A percentile compares a stretch with the other conserved stretches of the same genome.
Conservation (phyloP, 495 filamentous ascomycete genomes). For the Niebla homalea region DNA sequence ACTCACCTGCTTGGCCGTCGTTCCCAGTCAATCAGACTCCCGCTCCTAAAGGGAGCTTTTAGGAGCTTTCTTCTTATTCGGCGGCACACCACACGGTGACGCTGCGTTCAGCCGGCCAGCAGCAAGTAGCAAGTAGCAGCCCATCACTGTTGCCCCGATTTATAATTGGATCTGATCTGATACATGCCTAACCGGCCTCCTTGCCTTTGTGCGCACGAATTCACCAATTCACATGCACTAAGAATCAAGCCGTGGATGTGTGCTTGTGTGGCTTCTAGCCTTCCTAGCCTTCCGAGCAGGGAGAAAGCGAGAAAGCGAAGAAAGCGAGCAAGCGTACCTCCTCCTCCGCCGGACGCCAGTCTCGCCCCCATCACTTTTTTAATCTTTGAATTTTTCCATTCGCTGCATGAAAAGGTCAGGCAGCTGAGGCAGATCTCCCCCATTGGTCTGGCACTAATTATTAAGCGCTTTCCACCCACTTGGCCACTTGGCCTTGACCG, state of each 20-base stretch:
- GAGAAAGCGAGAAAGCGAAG: slow-evolving; percentile 3
- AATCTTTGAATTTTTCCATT: no score
- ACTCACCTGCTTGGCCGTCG: no score
- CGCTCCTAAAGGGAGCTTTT: no score
- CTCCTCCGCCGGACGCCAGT: slow-evolving; percentile 1
- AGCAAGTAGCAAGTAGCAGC: no score
- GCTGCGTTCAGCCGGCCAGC: slow-evolving; percentile 2
- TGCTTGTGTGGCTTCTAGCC: slow-evolving; percentile 9
- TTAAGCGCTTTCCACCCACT: no score
- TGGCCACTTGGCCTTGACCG: no score
- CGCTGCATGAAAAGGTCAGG: no score
- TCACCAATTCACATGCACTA: slow-evolving; percentile 9
- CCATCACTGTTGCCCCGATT: background rate
- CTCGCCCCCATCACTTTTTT: no score
- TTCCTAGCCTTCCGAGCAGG: background rate
- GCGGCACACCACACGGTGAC: background rate
- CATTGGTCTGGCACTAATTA: no score
- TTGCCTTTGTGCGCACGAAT: slow-evolving; percentile 10
- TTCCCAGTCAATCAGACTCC: no score
- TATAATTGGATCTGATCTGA: slow-evolving; percentile 17
- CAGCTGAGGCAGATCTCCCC: no score
- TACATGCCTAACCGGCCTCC: slow-evolving; percentile 12
- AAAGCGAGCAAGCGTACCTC: slow-evolving; percentile 6
- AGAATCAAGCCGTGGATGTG: slow-evolving; percentile 4
- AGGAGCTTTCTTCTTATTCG: background rate